Evolutionary conservation across 1,139 yeast species (phyloP), one percentile per base, ranked within the genome.

Genomic region (Pichia sp.): DNA sequence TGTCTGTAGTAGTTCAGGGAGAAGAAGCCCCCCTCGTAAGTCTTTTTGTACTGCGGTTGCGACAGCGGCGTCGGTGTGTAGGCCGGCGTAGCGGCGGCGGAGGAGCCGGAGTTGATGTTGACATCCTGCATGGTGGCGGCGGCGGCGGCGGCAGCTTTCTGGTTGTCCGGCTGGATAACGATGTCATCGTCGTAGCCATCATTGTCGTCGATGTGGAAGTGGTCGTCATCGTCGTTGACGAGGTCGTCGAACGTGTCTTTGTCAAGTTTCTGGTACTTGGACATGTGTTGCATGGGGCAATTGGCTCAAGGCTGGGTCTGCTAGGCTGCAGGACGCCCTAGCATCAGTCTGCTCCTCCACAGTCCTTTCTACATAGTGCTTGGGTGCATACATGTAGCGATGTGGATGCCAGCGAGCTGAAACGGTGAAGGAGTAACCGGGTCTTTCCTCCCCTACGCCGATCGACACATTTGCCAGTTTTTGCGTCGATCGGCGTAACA

Each of bases 1-100:
- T 75, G 74, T 56, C 84, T 70, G 65, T 84, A 84, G 66, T 79
- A 82, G 55, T 74, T 76, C 52, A 83, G 71, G 41, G 82, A 79
- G 64, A 84, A 79, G 64, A 79, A 71, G 44, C 81, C 81, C n/a
- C 72, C 72, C 31, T 62, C 59, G 48, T 58, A 67, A 7, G 63
- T 60, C 53, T 65, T 67, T 45, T 56, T 63, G 3, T 53, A 47
- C 40, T 49, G 49, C 48, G 45, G 45, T 12, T 38, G 38, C 3
- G 17, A 54, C 7, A 14, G 52, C 12, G 27, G 52, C 36, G 4
- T 54, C 45, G 30, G 24, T 57, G 43, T 6, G 10, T 36, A 14
- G 40, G 14, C 24, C 30, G 42, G 55, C 3, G 36, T 29, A 27
- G n/a, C 10, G 30, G 5, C 3, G 36, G 9, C 34, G 38, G 49